Evolutionary conservation across 208 protist genomes (phyloP).

Genomic region (Leptomonas pyrrhocoris): DNA sequence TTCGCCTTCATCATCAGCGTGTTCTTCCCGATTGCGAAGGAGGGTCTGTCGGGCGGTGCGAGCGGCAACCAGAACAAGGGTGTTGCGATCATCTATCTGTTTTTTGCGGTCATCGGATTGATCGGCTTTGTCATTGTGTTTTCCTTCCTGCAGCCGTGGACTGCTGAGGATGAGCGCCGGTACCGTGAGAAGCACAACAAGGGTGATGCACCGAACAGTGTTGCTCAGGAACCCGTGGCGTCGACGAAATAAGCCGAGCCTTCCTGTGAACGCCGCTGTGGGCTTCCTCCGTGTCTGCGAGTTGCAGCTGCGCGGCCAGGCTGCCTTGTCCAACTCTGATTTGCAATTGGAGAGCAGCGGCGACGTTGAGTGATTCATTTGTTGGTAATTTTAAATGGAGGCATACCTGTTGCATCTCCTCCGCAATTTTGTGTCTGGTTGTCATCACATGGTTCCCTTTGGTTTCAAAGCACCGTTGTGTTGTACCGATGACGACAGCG

Average conservation of each 20-base stretch:
- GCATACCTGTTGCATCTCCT: background rate
- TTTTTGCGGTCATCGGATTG: slow-evolving; percentile 76
- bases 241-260: background rate
- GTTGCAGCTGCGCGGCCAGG: no score
- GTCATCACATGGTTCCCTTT: no score
- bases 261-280: background rate
- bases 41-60: slow-evolving; percentile 73
- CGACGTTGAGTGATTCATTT: no score
- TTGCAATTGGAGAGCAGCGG: background rate
- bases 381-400: no score
- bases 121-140: slow-evolving; percentile 71
- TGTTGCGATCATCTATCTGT: slow-evolving; percentile 76
- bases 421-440: background rate
- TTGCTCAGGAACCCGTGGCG: background rate
- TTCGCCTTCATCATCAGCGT: slow-evolving; percentile 90
- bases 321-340: background rate
- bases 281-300: background rate
- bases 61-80: slow-evolving; percentile 84
- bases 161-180: slow-evolving; percentile 26
- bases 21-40: slow-evolving; percentile 73
- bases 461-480: no score
- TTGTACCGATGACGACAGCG: no score
- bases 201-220: background rate
- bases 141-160: slow-evolving; percentile 75
- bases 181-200: slow-evolving; percentile 9